Evolutionary conservation across 257 asterid species (phyloP), one percentile per base, ranked within the genome.

Genomic region (Pogostemon cablin): DNA sequence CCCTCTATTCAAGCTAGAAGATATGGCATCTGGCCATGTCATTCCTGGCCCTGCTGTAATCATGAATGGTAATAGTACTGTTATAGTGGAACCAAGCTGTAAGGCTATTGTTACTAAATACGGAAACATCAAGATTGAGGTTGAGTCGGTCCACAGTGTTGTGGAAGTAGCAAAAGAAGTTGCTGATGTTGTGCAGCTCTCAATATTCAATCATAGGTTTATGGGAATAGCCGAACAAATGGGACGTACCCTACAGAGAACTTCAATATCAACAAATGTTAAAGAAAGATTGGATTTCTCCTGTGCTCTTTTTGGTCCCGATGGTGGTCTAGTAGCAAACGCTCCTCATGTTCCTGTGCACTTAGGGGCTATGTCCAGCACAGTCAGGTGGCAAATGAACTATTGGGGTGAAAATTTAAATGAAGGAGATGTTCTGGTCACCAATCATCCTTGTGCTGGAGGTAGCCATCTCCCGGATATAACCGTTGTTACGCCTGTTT

Each of bases 281-380:
- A 93, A 91, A 80, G 99, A 93, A 65, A 86, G 98, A 10, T 81
- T 93, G 67, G 99, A 93, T 83, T 93, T 93, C 84, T 93, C 99
- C 42, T 93, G 99, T 69, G 98, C 99, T 12, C 89, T 93, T 47
- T 93, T 93, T 61, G 96, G 96, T 60, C 99, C 97, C 8, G 96
- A 91, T 62, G 92, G 98, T 1, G 99, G 99, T 48, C 83, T 93
- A 32, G 99, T 93, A 42, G 99, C 99, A 63, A 93, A 93, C 82
- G 99, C 99, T 20, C 98, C 99, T 34, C 99, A 93, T 70, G 99
- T 93, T 68, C 99, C 99, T 4, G 99, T 93, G 65, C 99, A 93
- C 75, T 82, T 93, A 70, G 99, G 99, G 71, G 99, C 99, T 12
- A 93, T 93, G 99, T 93, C 99, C 68, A 89, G 99, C 85, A 93